phyloP scores from a whole-genome alignment of 2,329 filamentous ascomycete species.

The Mycocentrospora acerina region DNA sequence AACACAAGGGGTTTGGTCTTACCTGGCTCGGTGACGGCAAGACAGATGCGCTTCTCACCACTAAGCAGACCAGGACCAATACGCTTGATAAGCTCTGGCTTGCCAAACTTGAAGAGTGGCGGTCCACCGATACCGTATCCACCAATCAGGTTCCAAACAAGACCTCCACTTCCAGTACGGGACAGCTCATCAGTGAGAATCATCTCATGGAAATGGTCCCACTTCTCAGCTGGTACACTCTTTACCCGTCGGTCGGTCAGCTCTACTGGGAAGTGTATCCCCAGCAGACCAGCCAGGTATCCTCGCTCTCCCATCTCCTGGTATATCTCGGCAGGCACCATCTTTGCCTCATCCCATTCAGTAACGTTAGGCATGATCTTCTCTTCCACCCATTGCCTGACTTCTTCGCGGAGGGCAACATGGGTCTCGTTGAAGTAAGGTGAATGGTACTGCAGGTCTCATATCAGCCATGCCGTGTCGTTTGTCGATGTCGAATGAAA shows the following conservation, averaged over 20 bases:
- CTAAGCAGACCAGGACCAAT: constrained; percentile 85
- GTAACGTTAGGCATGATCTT: constrained; percentile 88
- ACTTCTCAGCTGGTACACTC: constrained; percentile 81
- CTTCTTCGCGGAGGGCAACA: constrained; percentile 83
- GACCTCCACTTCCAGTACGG: constrained; percentile 82
- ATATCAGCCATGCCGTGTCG: constrained; percentile 5
- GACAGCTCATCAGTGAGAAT: constrained; percentile 93
- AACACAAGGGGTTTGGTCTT: constrained; percentile 6
- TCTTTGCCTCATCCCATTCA: constrained; percentile 96
- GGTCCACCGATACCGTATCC: constrained; percentile 96
- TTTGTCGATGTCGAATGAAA: constrained; percentile 13
- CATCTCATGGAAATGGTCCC: constrained; percentile 99
- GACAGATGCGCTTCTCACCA: constrained; percentile 95
- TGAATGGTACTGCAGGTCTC: constrained; percentile 72
- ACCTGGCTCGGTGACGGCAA: constrained; percentile 87
- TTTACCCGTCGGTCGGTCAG: constrained; percentile 71
- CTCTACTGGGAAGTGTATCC: constrained; percentile 76
- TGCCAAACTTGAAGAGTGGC: constrained; percentile 88
- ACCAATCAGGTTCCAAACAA: constrained; percentile 95
- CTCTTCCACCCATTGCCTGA: constrained; percentile 87
- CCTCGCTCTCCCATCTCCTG: constrained; percentile 92
- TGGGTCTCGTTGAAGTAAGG: constrained; percentile 96
- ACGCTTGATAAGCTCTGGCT: constrained; percentile 79
- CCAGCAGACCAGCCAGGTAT: constrained; percentile 89
- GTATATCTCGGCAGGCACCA: constrained; percentile 86